Base-by-base conservation (phyloP, 768 basidiomycete species). In the Amanita phalloides region DNA sequence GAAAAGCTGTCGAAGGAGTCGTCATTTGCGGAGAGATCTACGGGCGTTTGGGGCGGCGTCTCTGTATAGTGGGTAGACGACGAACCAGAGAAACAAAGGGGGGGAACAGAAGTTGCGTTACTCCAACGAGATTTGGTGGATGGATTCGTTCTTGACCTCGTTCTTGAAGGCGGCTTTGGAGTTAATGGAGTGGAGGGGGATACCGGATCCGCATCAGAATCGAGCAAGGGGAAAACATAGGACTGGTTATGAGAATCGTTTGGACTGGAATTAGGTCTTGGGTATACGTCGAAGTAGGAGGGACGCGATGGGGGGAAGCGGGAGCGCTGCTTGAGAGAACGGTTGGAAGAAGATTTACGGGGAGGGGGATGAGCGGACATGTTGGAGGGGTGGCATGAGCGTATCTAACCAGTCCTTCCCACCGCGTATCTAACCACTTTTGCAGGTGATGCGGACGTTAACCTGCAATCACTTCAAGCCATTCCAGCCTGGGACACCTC, bases 41-140 rank as follows among this genome's bases (percentile, higher is more conserved):
- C 65, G 2, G 86, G 87, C 0, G 86, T 89, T 55, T 78, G 79
- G 28, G 85, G 87, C 42, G 83, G 79, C 1, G 84, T 84, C 58
- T 83, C 86, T 4, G 77, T 73, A n/a, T 81, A 75, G 45, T 79
- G 74, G 28, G 81, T 81, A 0, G 84, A 86, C 2, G 84, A 74
- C 17, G 74, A 79, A 47, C 78, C 79, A 45, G 86, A 89, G 63
- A 80, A 76, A 55, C 79, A 75, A 51, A 79, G 67, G 58, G 77
- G 68, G 43, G 81, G 75, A 56, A 76, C 68, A 48, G 73, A 58
- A 48, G 71, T 58, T 32, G 60, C 33, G 14, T 72, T 67, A 53
- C 71, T 65, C 73, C 77, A 76, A 55, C 67, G 69, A 25, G 68
- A 64, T 53, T 64, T 68, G 4, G 65, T 65, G 9, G 81, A 81